Conservation (phyloP, 2,329 filamentous ascomycete species). For the Botrytis elliptica region DNA sequence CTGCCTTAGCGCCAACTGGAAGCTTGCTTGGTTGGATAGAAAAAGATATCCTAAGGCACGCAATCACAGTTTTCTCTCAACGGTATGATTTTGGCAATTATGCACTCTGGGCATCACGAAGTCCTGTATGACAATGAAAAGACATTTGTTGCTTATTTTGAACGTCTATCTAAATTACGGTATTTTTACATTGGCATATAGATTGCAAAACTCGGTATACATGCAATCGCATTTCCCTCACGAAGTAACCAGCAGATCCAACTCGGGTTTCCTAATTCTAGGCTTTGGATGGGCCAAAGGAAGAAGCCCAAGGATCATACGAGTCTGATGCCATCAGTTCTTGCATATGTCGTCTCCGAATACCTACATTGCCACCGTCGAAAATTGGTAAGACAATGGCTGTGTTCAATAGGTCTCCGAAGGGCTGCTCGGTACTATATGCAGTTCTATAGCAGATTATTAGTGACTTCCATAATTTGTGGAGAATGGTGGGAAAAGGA, state of each 20-base stretch:
- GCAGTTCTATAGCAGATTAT: slow-evolving; percentile 19
- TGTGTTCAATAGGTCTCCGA: slow-evolving; percentile 46
- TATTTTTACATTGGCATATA: not conserved
- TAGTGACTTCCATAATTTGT: slow-evolving; percentile 11
- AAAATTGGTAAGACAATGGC: slow-evolving; percentile 50
- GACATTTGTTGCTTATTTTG: not conserved
- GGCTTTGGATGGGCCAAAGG: slow-evolving; percentile 28
- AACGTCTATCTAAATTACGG: not conserved
- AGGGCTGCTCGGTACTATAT: slow-evolving; percentile 36
- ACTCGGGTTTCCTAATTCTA: not conserved
- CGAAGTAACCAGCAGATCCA: not conserved
- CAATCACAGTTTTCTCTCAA: not conserved
- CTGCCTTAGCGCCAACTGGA: not conserved
- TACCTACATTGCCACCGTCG: slow-evolving; percentile 55
- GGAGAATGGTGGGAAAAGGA: not conserved
- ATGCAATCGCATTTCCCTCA: not conserved
- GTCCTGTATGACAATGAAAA: not conserved
- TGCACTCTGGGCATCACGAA: not conserved
- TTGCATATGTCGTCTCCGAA: slow-evolving; percentile 50
- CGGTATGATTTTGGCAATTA: not conserved
- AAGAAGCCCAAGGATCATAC: slow-evolving; percentile 49
- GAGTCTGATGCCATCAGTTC: slow-evolving; percentile 44
- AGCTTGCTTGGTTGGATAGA: not conserved
- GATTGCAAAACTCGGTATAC: not conserved
- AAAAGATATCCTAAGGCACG: not conserved